Conservation (phyloP, 257 asterid genomes). For the Scutellaria barbata region DNA sequence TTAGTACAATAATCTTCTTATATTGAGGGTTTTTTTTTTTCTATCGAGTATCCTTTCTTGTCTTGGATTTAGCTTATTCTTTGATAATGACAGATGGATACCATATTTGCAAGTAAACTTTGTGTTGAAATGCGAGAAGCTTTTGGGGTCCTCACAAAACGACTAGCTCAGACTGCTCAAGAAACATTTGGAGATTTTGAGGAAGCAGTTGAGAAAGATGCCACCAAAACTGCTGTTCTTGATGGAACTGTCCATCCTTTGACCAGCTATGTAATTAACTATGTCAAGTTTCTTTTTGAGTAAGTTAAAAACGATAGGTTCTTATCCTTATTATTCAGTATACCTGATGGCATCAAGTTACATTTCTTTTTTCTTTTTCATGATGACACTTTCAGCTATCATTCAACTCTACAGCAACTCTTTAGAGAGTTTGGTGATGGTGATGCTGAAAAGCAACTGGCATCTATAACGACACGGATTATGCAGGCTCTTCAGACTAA, state of each 20-base stretch:
- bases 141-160: conserved; percentile 59
- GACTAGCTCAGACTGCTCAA: conserved; percentile 89
- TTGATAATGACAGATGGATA: conserved; percentile 62
- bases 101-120: conserved; percentile 63
- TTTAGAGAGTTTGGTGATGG: conserved; percentile 61
- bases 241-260: conserved; percentile 99
- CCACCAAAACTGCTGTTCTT: conserved; percentile 91
- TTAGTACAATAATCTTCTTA: too few species aligned
- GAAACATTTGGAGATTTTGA: conserved; percentile 95
- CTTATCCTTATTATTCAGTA: neutral
- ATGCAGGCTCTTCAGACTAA: conserved; percentile 91
- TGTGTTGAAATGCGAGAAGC: conserved; percentile 86
- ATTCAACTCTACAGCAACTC: conserved; percentile 83
- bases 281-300: conserved; percentile 93
- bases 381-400: conserved; percentile 67
- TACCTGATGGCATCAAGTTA: conserved; percentile 1
- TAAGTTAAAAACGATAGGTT: conserved; percentile 43
- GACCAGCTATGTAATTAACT: conserved; percentile 95
- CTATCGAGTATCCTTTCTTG: neutral
- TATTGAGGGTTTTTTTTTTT: neutral
- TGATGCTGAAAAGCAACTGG: conserved; percentile 67
- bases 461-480: conserved; percentile 71
- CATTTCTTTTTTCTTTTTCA: conserved; percentile 9
- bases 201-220: conserved; percentile 97
- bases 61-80: conserved; percentile 25